Percentiles rank a stretch among this genome's conserved stretches.
Evolutionary conservation across 306 rosid species (phyloP).

Genomic region (Cucurbita moschata): DNA sequence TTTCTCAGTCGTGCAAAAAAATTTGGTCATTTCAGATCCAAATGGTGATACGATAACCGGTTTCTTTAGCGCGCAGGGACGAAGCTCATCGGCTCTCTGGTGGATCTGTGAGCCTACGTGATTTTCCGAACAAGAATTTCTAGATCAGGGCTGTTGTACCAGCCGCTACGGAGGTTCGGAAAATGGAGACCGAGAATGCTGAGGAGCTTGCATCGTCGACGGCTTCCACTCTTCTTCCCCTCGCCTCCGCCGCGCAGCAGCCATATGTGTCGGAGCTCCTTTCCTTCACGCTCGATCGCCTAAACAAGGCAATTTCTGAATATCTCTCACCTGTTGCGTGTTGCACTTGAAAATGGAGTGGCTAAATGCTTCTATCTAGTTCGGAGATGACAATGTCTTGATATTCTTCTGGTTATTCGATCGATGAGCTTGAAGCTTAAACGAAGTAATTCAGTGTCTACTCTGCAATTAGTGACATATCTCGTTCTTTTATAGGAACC

Average conservation of each 20-base stretch:
- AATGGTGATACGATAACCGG: conserved; percentile 4
- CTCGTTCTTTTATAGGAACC: conserved; percentile 46
- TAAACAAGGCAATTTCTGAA: conserved; percentile 50
- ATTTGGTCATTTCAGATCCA: conserved; percentile 9
- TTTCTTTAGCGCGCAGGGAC: background rate
- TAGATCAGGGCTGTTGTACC: conserved; percentile 7
- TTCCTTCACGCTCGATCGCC: conserved; percentile 93
- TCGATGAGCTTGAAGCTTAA: background rate
- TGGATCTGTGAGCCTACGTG: conserved; percentile 18
- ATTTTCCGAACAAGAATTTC: background rate
- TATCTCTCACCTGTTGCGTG: background rate
- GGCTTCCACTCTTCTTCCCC: conserved; percentile 39
- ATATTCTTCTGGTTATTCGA: background rate
- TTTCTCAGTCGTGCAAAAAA: background rate
- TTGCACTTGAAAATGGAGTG: background rate
- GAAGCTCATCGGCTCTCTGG: conserved; percentile 7
- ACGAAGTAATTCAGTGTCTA: background rate
- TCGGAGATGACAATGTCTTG: background rate
- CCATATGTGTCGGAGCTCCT: conserved; percentile 95
- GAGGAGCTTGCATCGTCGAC: conserved; percentile 26
- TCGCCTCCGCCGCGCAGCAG: conserved; percentile 78
- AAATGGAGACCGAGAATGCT: conserved; percentile 43
- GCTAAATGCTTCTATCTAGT: background rate
- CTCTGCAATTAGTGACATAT: background rate
- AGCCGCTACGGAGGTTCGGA: conserved; percentile 12